These are phyloP conservation scores for Gliomastix tumulicola DNA, from an alignment of 2,329 filamentous ascomycete species.

Conservation along the genomic window DNA sequence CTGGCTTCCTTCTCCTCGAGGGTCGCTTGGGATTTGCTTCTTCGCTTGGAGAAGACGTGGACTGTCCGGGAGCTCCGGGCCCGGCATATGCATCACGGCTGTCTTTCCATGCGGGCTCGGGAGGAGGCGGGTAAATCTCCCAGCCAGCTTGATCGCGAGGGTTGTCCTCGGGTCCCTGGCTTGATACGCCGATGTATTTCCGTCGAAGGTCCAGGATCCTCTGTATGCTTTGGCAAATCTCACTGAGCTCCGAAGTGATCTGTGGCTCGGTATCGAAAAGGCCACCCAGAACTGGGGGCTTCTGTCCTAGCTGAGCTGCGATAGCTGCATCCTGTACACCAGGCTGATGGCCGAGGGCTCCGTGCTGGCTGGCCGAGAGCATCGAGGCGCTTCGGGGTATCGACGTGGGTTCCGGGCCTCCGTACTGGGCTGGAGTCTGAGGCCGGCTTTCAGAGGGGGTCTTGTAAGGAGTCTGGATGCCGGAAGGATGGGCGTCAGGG, in stretches of 20 bases:
- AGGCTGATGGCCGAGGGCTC: no score
- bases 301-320: constrained; percentile 38
- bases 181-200: constrained; percentile 80
- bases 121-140: constrained; percentile 86
- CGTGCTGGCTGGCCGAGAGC: no score
- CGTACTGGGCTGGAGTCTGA: no score
- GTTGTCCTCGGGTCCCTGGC: constrained; percentile 77
- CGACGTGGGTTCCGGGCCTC: no score
- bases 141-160: constrained; percentile 78
- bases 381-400: no score
- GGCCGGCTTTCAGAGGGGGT: neutral
- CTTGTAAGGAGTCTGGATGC: constrained; percentile 1
- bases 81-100: constrained; percentile 11
- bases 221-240: constrained; percentile 87
- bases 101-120: constrained; percentile 74
- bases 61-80: neutral
- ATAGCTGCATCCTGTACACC: constrained; percentile 37
- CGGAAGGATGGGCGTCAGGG: constrained; percentile 1
- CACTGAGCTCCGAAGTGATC: constrained; percentile 74
- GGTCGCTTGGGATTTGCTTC: constrained; percentile 30
- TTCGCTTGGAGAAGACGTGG: constrained; percentile 4
- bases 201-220: constrained; percentile 80
- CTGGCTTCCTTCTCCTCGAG: constrained; percentile 69
- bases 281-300: constrained; percentile 50
- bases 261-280: constrained; percentile 68